phyloP scores from a whole-genome alignment of 2,329 filamentous ascomycete genomes.

The Curvularia sp. region DNA sequence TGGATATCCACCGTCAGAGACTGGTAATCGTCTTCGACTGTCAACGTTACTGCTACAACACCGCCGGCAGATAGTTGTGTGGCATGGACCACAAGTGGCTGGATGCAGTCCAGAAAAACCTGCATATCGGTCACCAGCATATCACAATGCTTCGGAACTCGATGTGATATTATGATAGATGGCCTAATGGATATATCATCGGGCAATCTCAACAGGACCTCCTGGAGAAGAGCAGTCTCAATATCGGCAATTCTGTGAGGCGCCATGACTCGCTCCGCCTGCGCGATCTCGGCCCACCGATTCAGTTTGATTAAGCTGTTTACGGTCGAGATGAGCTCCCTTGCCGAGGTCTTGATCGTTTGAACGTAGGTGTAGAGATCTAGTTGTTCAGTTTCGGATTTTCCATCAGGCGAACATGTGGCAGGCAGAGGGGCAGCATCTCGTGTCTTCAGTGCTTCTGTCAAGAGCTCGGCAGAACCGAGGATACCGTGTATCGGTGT shows the following conservation, averaged over 20 bases:
- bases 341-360: slow-evolving; percentile 52
- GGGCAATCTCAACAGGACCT: slow-evolving; percentile 38
- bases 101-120: slow-evolving; percentile 54
- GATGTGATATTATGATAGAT: slow-evolving; percentile 47
- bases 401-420: slow-evolving; percentile 19
- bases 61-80: slow-evolving; percentile 53
- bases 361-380: slow-evolving; percentile 39
- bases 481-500: slow-evolving; percentile 60
- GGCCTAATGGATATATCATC: slow-evolving; percentile 38
- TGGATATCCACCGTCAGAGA: slow-evolving; percentile 52
- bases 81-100: slow-evolving; percentile 54
- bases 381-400: slow-evolving; percentile 24
- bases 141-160: slow-evolving; percentile 38
- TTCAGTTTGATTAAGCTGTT: slow-evolving; percentile 57
- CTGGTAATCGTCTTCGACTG: slow-evolving; percentile 39
- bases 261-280: slow-evolving; percentile 27
- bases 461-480: slow-evolving; percentile 52
- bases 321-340: slow-evolving; percentile 56
- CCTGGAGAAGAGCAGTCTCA: slow-evolving; percentile 44
- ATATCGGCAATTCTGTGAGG: slow-evolving; percentile 44
- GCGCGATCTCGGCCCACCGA: slow-evolving; percentile 50
- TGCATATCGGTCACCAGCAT: slow-evolving; percentile 49
- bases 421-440: slow-evolving; percentile 23
- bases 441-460: slow-evolving; percentile 50
- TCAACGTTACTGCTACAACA: slow-evolving; percentile 48